A percentile compares a stretch with the other conserved stretches of the same genome.
Evolutionary conservation across 352 stramenopile species (phyloP).

Genomic region (Phytophthora podocarpi): DNA sequence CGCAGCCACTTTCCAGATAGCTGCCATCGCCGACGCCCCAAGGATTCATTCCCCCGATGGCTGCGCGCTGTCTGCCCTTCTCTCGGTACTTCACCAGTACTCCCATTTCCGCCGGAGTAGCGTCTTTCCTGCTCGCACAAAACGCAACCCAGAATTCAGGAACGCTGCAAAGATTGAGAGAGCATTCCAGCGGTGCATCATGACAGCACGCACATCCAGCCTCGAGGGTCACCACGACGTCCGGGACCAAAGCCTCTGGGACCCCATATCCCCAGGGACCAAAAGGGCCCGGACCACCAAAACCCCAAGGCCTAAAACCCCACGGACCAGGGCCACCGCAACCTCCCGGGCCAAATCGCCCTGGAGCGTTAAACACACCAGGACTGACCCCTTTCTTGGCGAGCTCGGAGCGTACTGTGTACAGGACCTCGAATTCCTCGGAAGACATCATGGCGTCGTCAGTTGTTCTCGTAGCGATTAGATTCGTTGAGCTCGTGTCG

Average conservation of each 20-base stretch:
- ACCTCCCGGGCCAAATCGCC: neutral
- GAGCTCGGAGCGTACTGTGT: slow-evolving; percentile 53
- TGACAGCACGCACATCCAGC: neutral
- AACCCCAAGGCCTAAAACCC: neutral
- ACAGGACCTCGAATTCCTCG: slow-evolving; percentile 55
- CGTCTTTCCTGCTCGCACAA: slow-evolving; percentile 1
- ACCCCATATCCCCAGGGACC: neutral
- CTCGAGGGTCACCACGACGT: neutral
- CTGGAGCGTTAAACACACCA: slow-evolving; percentile 44
- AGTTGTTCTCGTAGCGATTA: no score
- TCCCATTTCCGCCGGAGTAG: slow-evolving; percentile 9
- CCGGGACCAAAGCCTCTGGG: neutral
- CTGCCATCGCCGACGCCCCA: slow-evolving; percentile 10
- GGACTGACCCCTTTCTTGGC: slow-evolving; percentile 39
- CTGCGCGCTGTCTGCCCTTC: slow-evolving; percentile 1
- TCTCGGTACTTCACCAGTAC: slow-evolving; percentile 11
- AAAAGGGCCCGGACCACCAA: neutral
- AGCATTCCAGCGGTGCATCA: no score
- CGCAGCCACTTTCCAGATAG: slow-evolving; percentile 10
- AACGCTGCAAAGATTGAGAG: neutral
- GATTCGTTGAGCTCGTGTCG: neutral
- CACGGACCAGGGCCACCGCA: neutral
- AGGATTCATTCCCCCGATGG: slow-evolving; percentile 3
- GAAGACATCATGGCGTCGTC: slow-evolving; percentile 27
- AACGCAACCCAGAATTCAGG: neutral